Evolutionary conservation across 176 grass and related monocot species (phyloP), one percentile per base, ranked within the genome.

Genomic region (Oryza punctata): DNA sequence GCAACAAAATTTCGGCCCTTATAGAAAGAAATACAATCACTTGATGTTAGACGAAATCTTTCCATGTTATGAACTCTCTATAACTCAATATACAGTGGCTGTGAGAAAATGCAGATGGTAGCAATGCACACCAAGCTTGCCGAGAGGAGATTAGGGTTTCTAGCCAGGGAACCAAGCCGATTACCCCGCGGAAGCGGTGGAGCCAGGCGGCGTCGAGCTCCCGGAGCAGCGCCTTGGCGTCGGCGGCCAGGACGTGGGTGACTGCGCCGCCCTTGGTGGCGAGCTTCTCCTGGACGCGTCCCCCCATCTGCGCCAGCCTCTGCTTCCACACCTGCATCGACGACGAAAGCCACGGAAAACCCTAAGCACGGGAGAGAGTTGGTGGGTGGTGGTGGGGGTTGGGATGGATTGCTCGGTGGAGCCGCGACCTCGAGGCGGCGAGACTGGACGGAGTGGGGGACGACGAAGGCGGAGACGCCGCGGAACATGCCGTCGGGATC

Each of bases 231-330:
- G 73, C 72, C 79, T 81, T 75, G 69, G 87, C 87, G 80, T 93
- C 81, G 33, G 77, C 78, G 52, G 96, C 93, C 11, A 95, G 76
- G 43, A 98, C 86, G 83, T 95, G 93, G 40, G 90, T 94, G 49
- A 89, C 78, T 27, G 85, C 86, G 12, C 76, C 83, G n/a, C 85
- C 87, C 73, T 91, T 88, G 47, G 76, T 63, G 50, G 76, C 67
- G 50, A 88, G 21, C 33, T 76, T 70, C 54, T 90, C 85, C 83
- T 78, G 69, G 32, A 94, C 76, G 24, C 68, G 65, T 54, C 91
- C 93, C 49, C 96, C 93, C 91, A 95, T 98, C 86, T 94, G 91
- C 79, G 84, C 76, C 80, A 98, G 82, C 76, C 89, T 95, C 80
- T 91, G 87, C 85, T 90, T 94, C 96, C 96, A 98, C 77, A 95